These are phyloP conservation scores for Botryosphaeria dothidea DNA, from an alignment of 2,329 filamentous ascomycete species.

Conservation along the genomic window DNA sequence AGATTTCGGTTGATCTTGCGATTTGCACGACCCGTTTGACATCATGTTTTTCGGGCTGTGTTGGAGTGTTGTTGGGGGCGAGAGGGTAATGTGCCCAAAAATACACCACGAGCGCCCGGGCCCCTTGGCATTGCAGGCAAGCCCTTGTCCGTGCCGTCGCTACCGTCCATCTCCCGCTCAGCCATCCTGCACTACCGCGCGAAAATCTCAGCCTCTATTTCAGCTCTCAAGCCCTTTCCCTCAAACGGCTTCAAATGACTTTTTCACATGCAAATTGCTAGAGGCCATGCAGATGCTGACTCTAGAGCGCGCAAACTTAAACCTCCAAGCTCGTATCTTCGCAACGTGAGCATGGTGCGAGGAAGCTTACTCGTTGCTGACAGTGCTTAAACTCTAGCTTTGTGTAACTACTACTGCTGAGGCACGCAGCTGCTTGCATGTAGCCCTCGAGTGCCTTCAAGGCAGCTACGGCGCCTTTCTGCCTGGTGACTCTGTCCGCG, in stretches of 20 bases:
- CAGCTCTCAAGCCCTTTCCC: background rate
- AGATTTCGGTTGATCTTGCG: background rate
- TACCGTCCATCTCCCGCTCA: background rate
- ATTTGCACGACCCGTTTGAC: background rate
- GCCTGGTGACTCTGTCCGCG: background rate
- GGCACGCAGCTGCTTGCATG: background rate
- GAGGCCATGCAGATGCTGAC: background rate
- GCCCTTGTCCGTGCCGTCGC: background rate
- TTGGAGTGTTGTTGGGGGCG: background rate
- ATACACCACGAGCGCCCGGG: background rate
- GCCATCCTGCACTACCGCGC: background rate
- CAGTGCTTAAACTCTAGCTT: background rate
- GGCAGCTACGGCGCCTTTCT: background rate
- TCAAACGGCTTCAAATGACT: background rate
- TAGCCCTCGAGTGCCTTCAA: background rate
- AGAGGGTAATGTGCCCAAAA: background rate
- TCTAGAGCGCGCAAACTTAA: background rate
- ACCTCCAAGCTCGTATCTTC: background rate
- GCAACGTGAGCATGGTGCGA: background rate
- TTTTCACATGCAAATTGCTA: background rate
- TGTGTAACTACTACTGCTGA: background rate
- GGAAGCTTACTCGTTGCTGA: slow-evolving; percentile 3
- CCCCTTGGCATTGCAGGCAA: background rate
- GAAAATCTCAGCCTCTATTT: background rate
- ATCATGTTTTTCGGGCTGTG: background rate